Base-by-base conservation (phyloP, 371 early-diverging fungal genomes). In the Nematocida minor region DNA sequence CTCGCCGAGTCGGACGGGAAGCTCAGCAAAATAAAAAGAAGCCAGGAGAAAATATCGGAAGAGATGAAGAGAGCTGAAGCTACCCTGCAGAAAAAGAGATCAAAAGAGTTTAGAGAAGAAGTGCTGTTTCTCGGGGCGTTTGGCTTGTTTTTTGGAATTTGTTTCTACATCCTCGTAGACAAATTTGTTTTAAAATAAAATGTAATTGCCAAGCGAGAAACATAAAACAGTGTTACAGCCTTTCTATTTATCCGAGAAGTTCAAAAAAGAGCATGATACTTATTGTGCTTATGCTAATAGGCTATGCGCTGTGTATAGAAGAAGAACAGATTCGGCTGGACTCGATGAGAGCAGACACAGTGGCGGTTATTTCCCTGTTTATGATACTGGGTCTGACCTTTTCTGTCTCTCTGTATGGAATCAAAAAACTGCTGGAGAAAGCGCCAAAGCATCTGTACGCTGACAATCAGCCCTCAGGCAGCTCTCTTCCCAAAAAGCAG, bases 1-100 rank as follows among this genome's bases (percentile, higher is more conserved):
- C 49, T 74, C 0, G 77, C 66, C 22, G 77, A 74, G 25, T 74
- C 77, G 4, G 77, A 74, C 40, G 66, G 62, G 2, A 74, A 74
- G 66, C 77, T 74, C 41, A 46, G 63, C 29, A 63, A 62, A 42
- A 49, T 74, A 3, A 74, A 74, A 36, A n/a, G 66, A n/a, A 60
- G 62, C 22, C 77, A 74, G 40, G 77, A 74, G 27, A 31, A n/a
- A 62, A 60, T 74, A 27, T 27, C 77, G 18, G 47, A 49, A 25
- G 77, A 60, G 20, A 74, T 74, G 63, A 27, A 51, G 14, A 60
- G 55, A 31, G 77, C 64, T 29, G 38, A 74, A 31, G 11, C 16
- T 7, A 51, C 49, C 0, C 42, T 74, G 16, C 77, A 74, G 34
- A 63, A 74, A 42, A 63, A 55, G 32, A 62, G 48, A 36, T 20